phyloP scores from a whole-genome alignment of 2,329 filamentous ascomycete species.

The Arthrobotrys conoides region DNA sequence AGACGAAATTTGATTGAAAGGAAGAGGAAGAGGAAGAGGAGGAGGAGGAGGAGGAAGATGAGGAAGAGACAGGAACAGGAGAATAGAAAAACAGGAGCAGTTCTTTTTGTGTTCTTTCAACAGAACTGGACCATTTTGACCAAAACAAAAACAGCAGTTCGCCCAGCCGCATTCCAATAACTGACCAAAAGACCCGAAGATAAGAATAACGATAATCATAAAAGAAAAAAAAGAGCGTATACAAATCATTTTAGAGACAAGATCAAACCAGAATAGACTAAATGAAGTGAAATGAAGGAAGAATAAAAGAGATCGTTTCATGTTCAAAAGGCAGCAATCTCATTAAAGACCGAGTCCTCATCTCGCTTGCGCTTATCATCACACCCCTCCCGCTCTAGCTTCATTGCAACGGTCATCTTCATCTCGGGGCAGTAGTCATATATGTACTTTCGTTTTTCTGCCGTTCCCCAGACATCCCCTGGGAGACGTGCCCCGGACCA shows the following conservation, averaged over 20 bases:
- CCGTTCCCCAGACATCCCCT: constrained; percentile 70
- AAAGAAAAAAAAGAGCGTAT: too few species aligned
- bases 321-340: constrained; percentile 53
- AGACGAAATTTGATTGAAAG: constrained; percentile 35
- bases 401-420: constrained; percentile 73
- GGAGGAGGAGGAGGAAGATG: constrained; percentile 18
- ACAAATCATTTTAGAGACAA: too few species aligned
- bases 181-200: not conserved
- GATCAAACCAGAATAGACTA: too few species aligned
- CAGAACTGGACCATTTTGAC: not conserved
- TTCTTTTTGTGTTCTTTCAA: constrained; percentile 19
- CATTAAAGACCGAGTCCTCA: constrained; percentile 42
- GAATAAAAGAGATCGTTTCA: constrained; percentile 10
- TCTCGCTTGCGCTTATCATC: constrained; percentile 54
- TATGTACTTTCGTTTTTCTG: constrained; percentile 70
- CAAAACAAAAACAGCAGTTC: constrained; percentile 20
- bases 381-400: constrained; percentile 68
- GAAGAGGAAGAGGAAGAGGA: not conserved
- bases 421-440: constrained; percentile 75
- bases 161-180: constrained; percentile 22
- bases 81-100: not conserved
- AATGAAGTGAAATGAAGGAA: not conserved
- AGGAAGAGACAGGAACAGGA: too few species aligned
- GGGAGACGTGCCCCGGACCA: constrained; percentile 70
- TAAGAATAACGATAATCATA: too few species aligned